Evolutionary conservation across 2,329 filamentous ascomycete genomes (phyloP).

Genomic region (Bertia moriformis): DNA sequence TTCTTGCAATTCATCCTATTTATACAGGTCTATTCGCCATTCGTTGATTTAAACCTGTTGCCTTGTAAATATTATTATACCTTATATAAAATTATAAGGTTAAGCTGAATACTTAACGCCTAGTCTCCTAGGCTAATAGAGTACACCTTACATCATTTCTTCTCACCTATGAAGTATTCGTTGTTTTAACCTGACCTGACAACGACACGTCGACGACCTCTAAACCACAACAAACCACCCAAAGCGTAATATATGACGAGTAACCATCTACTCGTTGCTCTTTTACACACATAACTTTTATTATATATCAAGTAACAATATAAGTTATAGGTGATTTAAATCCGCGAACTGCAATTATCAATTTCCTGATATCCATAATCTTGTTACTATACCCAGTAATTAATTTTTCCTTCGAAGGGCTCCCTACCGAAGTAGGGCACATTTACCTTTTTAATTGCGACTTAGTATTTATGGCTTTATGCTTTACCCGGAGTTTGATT

Average conservation of each 20-base stretch:
- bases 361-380: not conserved
- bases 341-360: not conserved
- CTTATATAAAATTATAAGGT: not conserved
- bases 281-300: conserved; percentile 2
- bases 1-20: too few species aligned
- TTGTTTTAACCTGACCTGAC: too few species aligned
- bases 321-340: conserved; percentile 1
- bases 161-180: not conserved
- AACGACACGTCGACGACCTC: too few species aligned
- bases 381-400: not conserved
- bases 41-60: too few species aligned
- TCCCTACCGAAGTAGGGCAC: too few species aligned
- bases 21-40: too few species aligned
- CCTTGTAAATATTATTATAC: conserved; percentile 1
- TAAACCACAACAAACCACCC: too few species aligned
- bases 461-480: not conserved
- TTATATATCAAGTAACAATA: conserved; percentile 2
- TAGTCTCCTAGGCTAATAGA: not conserved
- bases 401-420: not conserved
- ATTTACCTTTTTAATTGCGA: not conserved
- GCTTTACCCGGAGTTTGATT: conserved; percentile 1
- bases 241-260: not conserved
- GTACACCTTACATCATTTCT: not conserved
- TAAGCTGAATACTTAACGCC: not conserved
- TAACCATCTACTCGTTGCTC: not conserved